These are phyloP conservation scores for Carex pumila DNA, from an alignment of 176 grass and related monocot species.

Conservation along the genomic window DNA sequence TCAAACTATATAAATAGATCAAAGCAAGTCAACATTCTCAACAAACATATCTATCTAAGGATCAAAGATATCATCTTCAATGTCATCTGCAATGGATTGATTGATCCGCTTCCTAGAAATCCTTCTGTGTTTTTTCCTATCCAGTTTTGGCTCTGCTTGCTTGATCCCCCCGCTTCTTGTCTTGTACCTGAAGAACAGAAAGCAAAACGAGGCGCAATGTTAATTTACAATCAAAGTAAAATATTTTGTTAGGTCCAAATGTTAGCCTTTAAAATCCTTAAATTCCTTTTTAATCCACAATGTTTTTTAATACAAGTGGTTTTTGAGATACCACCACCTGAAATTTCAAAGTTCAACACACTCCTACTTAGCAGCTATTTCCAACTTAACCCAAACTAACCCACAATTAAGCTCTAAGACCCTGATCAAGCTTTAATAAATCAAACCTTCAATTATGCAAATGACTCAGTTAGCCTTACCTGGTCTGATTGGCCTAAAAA, in stretches of 20 bases:
- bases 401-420: not conserved
- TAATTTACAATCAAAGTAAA: not conserved
- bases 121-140: slow-evolving; percentile 76
- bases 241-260: not conserved
- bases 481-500: not conserved
- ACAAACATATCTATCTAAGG: not conserved
- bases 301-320: not conserved
- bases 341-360: not conserved
- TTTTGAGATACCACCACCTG: not conserved
- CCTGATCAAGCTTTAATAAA: not conserved
- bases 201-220: not conserved
- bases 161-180: slow-evolving; percentile 64
- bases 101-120: slow-evolving; percentile 80
- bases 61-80: slow-evolving; percentile 37
- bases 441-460: not conserved
- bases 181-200: slow-evolving; percentile 60
- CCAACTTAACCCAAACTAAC: not conserved
- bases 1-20: slow-evolving; percentile 6
- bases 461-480: not conserved
- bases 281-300: not conserved
- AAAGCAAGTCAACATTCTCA: not conserved
- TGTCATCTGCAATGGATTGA: slow-evolving; percentile 58
- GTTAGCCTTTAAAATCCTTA: not conserved
- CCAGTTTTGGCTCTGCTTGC: slow-evolving; percentile 75
- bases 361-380: not conserved